Evolutionary conservation across 371 early-diverging fungal species (phyloP).

Genomic region (Lichtheimia corymbifera): DNA sequence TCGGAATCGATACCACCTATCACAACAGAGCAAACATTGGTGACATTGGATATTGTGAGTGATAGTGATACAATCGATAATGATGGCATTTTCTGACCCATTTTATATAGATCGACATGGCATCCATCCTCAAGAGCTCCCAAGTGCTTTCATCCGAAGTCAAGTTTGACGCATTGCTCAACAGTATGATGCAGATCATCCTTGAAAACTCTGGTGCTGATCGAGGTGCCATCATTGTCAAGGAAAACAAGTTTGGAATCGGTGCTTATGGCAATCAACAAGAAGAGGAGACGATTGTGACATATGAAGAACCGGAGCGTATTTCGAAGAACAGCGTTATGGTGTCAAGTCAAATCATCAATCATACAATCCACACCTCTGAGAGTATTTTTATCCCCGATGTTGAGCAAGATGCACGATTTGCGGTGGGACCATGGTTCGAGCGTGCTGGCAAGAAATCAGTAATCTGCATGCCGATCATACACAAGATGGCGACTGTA

Average conservation of each 20-base stretch:
- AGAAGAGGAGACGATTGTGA: conserved; percentile 27
- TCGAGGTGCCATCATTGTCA: conserved; percentile 46
- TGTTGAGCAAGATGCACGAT: conserved; percentile 40
- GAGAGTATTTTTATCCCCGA: conserved; percentile 46
- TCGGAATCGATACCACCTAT: conserved; percentile 25
- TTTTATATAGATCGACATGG: conserved; percentile 28
- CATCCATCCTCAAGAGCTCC: conserved; percentile 49
- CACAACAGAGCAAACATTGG: conserved; percentile 44
- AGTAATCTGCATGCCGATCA: conserved; percentile 58
- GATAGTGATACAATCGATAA: too few species aligned
- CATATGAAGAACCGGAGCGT: conserved; percentile 41
- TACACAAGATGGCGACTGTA: conserved; percentile 49
- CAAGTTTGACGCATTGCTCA: conserved; percentile 39
- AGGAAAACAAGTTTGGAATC: conserved; percentile 38
- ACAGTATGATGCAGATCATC: conserved; percentile 46
- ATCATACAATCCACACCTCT: conserved; percentile 41
- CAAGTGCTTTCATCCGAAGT: conserved; percentile 52
- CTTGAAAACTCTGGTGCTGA: conserved; percentile 50
- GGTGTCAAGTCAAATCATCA: conserved; percentile 37
- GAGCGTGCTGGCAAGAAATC: conserved; percentile 47
- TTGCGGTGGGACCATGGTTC: conserved; percentile 49
- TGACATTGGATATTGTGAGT: conserved; percentile 46
- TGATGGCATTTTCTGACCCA: too few species aligned
- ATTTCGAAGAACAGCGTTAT: conserved; percentile 32
- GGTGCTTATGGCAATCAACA: conserved; percentile 45